Evolutionary conservation across 2,329 filamentous ascomycete species (phyloP).

Genomic region (Phaeomoniella chlamydospora): DNA sequence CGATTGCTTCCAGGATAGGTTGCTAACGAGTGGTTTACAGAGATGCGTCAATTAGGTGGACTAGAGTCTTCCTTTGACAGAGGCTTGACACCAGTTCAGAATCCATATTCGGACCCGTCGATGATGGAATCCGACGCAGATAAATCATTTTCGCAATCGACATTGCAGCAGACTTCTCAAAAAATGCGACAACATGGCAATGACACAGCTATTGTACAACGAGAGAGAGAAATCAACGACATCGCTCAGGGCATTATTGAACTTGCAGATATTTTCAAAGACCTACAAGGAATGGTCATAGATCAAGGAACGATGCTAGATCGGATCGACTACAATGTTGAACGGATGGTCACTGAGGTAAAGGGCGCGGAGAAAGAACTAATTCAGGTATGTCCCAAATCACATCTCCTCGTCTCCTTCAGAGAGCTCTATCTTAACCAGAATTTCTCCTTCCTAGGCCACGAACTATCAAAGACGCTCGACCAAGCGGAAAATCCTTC

Average conservation of each 20-base stretch:
- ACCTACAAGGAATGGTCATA: slow-evolving; percentile 90
- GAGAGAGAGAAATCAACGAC: slow-evolving; percentile 92
- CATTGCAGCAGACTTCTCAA: slow-evolving; percentile 64
- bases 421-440: no score
- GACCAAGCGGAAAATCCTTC: slow-evolving; percentile 83
- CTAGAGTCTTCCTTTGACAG: slow-evolving; percentile 37
- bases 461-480: slow-evolving; percentile 78
- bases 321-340: slow-evolving; percentile 95
- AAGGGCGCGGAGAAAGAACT: slow-evolving; percentile 89
- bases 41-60: slow-evolving; percentile 59
- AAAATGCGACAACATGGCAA: slow-evolving; percentile 54
- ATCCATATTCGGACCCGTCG: slow-evolving; percentile 69
- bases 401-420: no score
- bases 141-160: slow-evolving; percentile 78
- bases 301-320: slow-evolving; percentile 84
- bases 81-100: slow-evolving; percentile 33
- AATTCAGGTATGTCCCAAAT: slow-evolving; percentile 48
- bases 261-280: slow-evolving; percentile 88
- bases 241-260: slow-evolving; percentile 98
- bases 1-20: no score
- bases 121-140: slow-evolving; percentile 89
- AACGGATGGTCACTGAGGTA: slow-evolving; percentile 85
- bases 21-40: no score
- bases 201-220: slow-evolving; percentile 74
- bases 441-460: slow-evolving; percentile 32